Base-by-base conservation (phyloP, 1,139 yeast genomes). In the Diutina siamensis region DNA sequence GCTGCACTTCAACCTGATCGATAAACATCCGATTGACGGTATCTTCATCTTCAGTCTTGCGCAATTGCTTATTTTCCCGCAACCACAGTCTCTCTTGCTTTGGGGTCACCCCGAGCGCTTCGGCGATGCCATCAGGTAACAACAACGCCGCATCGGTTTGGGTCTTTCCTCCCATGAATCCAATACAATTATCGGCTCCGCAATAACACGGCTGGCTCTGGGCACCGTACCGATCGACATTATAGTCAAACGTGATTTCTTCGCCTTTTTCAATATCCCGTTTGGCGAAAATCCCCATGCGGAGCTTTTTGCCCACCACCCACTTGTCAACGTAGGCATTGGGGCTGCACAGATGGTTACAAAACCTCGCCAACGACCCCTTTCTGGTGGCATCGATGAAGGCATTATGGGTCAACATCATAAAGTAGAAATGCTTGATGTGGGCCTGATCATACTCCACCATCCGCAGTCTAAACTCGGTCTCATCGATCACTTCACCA, bases 151-250 rank as follows among this genome's bases (percentile, higher is more conserved):
- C 86, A 55, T 86, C 94, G 1, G 97, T 88, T 65, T 92, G 97
- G 2, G 95, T 88, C 62, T 88, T 89, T 42, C 98, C 97, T 52
- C 98, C 98, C 70, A 92, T 78, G 51, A 84, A 80, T 31, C 96
- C 95, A 44, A 87, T 73, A 72, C 98, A 92, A 62, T 86, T 89
- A 22, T 83, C 73, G 52, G 89, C 95, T 1, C 95, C 97, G 66
- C 98, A 92, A 63, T 84, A 85, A 63, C 98, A 92, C 21, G 87
- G 85, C 63, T 92, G 97, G 7, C 94, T 88, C 51, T 80, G 82
- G 1, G 97, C 94, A 25, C 98, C 98, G 61, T 88, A 92, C 50
- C 98, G 71, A 62, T 92, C 98, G 25, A 92, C 97, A 58, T 92
- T 92, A 62, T 92, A 92, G 63, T 92, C 96, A 64, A 92, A 89